These are phyloP conservation scores for Rosa rugosa DNA, from an alignment of 306 rosid genomes.

Conservation along the genomic window DNA sequence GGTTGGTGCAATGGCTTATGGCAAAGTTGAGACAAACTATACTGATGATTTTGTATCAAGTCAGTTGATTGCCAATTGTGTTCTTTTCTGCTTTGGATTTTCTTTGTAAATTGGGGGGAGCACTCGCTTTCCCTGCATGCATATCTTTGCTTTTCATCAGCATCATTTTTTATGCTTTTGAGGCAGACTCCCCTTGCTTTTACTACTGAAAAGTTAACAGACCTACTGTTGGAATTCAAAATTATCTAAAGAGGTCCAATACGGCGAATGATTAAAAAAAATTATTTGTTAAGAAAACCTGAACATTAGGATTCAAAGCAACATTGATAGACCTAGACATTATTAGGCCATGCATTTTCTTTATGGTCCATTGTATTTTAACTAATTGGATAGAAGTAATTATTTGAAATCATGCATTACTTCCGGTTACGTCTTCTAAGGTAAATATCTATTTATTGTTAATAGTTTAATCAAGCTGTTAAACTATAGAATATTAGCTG, in stretches of 20 bases:
- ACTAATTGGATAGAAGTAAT: background rate
- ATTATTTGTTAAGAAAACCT: too few species aligned
- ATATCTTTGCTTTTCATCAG: background rate
- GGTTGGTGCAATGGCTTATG: conserved; percentile 94
- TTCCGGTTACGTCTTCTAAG: background rate
- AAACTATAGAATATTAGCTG: background rate
- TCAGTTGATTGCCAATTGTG: conserved; percentile 27
- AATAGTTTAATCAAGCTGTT: background rate
- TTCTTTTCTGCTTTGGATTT: background rate
- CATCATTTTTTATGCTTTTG: background rate
- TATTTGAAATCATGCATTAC: background rate
- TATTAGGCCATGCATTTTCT: background rate
- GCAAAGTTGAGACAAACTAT: conserved; percentile 72
- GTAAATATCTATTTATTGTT: background rate
- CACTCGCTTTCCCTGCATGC: background rate
- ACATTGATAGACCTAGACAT: background rate
- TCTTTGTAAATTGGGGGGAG: background rate
- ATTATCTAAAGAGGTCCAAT: background rate
- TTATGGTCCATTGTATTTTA: background rate
- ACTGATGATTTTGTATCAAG: conserved; percentile 75
- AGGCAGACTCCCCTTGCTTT: background rate
- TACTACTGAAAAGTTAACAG: background rate
- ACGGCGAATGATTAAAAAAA: background rate
- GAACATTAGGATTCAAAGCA: background rate
- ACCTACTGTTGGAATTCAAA: background rate